Evolutionary conservation across 106 monocot genomes (phyloP), one percentile per base, ranked within the genome.

Genomic region (Triglochin maritima): DNA sequence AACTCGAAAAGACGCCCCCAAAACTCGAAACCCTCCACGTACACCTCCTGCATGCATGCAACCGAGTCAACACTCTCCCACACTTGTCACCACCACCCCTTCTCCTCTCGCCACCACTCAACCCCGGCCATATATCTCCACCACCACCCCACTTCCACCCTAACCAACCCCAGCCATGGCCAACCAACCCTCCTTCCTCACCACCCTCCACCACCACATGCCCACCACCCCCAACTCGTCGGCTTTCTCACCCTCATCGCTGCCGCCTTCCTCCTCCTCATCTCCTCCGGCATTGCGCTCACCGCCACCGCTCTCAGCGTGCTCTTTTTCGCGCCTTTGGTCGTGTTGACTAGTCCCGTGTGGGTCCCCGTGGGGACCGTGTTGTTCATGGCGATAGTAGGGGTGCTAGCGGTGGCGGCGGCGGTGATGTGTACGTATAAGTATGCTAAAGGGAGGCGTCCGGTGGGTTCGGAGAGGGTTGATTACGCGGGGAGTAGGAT

Each of bases 401-500:
- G 46, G 47, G 55, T 78, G 7, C 63, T 84, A 48, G 5, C 43
- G 9, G 44, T 57, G 79, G 79, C 7, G 17, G 12, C 42, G 17
- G 47, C 50, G 29, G 70, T 47, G 62, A 79, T 49, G 9, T 74
- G 74, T 50, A 62, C 90, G 59, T 90, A 86, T 78, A 65, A 73
- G 72, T 94, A 89, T 72, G 79, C 64, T 66, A 84, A 50, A 2
- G 87, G 87, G 3, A 66, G 87, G 52, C 82, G 75, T 15, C 90
- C 90, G 67, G 58, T 78, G 43, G 84, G 87, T 4, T 62, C 80
- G 6, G 80, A 74, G 16, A 72, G 82, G 53, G 73, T 87, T 50
- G 84, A 91, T 56, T 84, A 73, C 60, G 90, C 87, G 4, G 71
- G 89, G 49, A 80, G 76, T 70, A 63, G 82, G 57, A 84, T 85